These are phyloP conservation scores for Monosporozyma unispora DNA, from an alignment of 805 yeast genomes.

Conservation along the genomic window DNA sequence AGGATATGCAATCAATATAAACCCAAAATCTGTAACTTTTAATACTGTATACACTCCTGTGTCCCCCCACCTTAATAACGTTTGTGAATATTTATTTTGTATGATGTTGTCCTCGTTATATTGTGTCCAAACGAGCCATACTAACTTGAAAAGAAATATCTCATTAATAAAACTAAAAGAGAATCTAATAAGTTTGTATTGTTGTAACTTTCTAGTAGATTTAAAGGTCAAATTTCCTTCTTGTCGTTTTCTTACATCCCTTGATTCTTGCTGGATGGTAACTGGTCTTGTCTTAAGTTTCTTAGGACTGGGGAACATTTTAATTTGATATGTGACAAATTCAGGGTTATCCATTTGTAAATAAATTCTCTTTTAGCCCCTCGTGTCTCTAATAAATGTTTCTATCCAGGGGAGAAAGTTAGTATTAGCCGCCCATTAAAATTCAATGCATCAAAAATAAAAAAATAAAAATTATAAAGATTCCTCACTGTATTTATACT, in stretches of 20 bases:
- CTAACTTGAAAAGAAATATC: background rate
- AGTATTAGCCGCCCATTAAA: background rate
- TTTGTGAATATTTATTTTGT: background rate
- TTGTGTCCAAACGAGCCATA: background rate
- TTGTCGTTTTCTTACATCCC: background rate
- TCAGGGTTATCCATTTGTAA: background rate
- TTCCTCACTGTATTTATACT: background rate
- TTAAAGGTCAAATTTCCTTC: background rate
- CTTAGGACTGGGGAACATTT: background rate
- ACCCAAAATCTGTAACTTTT: background rate
- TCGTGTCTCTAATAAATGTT: no score
- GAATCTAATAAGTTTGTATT: background rate
- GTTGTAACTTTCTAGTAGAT: background rate
- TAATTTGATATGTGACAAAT: background rate
- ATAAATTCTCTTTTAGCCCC: no score
- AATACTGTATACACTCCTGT: background rate
- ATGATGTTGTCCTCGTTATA: background rate
- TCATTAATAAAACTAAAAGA: background rate
- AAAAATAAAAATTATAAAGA: background rate
- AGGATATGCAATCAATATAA: background rate
- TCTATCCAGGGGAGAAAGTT: background rate
- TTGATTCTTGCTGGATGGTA: background rate
- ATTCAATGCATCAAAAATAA: no score
- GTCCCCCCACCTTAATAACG: background rate
- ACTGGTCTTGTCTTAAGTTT: background rate